phyloP scores from a whole-genome alignment of 805 yeast genomes.

The Barnettozyma sp. region DNA sequence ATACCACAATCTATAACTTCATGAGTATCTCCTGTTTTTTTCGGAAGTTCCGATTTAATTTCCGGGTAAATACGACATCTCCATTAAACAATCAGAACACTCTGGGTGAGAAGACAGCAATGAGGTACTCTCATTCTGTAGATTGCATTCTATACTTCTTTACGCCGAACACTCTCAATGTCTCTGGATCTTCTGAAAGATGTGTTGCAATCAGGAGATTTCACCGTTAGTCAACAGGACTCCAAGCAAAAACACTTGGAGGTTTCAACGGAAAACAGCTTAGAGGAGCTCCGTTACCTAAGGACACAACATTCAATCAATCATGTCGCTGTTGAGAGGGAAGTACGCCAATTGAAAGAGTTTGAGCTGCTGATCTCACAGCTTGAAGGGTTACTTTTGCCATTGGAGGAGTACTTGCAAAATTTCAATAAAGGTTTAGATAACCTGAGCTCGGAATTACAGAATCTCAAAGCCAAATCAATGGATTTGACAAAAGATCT shows the following conservation, averaged over 20 bases:
- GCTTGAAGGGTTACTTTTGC: conserved; percentile 30
- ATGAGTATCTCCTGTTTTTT: no score
- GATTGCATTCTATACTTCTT: no score
- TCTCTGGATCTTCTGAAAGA: not conserved
- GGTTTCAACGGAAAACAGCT: conserved; percentile 4
- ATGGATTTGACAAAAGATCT: conserved; percentile 41
- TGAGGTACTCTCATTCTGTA: no score
- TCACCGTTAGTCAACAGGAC: no score
- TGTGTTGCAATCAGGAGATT: conserved; percentile 4
- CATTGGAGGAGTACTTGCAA: conserved; percentile 46
- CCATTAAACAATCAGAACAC: no score
- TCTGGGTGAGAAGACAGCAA: no score
- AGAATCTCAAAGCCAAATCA: conserved; percentile 49
- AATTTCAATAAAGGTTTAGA: conserved; percentile 54
- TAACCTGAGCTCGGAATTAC: conserved; percentile 53
- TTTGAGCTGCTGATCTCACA: conserved; percentile 14
- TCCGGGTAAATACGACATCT: no score
- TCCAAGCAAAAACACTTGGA: not conserved
- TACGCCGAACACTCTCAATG: no score
- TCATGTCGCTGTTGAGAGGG: conserved; percentile 7
- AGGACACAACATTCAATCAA: conserved; percentile 10
- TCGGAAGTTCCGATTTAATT: no score
- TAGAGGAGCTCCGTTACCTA: conserved; percentile 9
- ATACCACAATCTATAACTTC: no score
- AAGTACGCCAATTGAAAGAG: conserved; percentile 14